A percentile compares a stretch with the other conserved stretches of the same genome.
These are phyloP conservation scores for Avicennia marina DNA, from an alignment of 257 asterid genomes.

Conservation along the genomic window DNA sequence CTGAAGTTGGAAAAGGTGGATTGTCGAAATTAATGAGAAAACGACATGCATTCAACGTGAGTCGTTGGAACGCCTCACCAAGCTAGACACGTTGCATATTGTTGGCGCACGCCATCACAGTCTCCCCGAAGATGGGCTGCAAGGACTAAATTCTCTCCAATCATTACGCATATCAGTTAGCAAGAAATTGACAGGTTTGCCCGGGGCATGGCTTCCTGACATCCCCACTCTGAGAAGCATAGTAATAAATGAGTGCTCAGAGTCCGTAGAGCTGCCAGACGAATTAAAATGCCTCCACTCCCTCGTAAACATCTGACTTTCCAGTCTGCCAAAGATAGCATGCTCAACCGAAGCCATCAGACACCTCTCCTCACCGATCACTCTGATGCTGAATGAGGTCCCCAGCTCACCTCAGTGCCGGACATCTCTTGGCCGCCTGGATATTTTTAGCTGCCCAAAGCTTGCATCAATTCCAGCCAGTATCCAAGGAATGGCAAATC, in stretches of 20 bases:
- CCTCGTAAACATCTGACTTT: not conserved
- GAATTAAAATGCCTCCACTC: constrained; percentile 4
- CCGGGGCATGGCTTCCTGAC: not conserved
- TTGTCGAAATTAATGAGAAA: not conserved
- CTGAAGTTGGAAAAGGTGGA: not conserved
- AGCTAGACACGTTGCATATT: no score
- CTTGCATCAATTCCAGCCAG: constrained; percentile 19
- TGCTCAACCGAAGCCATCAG: constrained; percentile 3
- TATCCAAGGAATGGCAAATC: constrained; percentile 15
- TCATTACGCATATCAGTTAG: not conserved
- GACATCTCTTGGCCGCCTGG: constrained; percentile 6
- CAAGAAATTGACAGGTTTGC: not conserved
- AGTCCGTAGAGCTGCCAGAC: constrained; percentile 8
- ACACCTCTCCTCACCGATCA: not conserved
- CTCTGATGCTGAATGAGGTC: no score
- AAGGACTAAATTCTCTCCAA: constrained; percentile 2
- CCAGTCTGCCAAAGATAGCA: not conserved
- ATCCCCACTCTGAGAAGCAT: not conserved
- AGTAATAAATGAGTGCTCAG: not conserved
- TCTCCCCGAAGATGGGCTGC: not conserved
- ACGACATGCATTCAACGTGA: not conserved
- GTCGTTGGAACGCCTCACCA: constrained; percentile 2
- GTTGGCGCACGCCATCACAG: no score
- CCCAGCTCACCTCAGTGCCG: constrained; percentile 20
- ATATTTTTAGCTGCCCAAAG: constrained; percentile 1